phyloP scores from a whole-genome alignment of 2,329 filamentous ascomycete genomes.

The Sarocladiaceae sp. region DNA sequence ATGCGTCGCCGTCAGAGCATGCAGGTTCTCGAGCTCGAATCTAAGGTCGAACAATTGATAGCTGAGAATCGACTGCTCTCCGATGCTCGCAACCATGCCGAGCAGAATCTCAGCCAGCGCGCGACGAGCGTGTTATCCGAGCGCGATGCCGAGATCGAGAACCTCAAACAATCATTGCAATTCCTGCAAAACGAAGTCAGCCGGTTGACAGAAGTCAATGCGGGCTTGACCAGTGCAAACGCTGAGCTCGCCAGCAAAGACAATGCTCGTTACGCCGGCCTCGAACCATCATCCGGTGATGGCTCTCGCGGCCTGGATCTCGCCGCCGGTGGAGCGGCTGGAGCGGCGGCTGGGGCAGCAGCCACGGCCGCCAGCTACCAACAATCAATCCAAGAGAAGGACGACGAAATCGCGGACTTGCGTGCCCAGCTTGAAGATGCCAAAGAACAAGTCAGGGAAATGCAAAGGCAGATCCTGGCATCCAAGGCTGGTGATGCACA shows the following conservation, averaged over 20 bases:
- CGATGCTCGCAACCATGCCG: constrained; percentile 64
- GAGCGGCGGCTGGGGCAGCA: constrained; percentile 26
- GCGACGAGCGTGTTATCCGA: constrained; percentile 68
- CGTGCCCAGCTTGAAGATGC: constrained; percentile 72
- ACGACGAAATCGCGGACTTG: constrained; percentile 73
- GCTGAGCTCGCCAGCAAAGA: constrained; percentile 69
- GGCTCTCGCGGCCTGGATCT: constrained; percentile 61
- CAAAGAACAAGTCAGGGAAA: constrained; percentile 50
- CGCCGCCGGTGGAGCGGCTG: constrained; percentile 57
- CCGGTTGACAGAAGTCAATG: constrained; percentile 76
- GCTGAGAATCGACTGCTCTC: constrained; percentile 77
- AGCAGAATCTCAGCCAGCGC: constrained; percentile 58
- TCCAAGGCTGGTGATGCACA: constrained; percentile 57
- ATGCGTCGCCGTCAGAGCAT: constrained; percentile 97
- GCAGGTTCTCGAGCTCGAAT: constrained; percentile 90
- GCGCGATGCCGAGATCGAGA: constrained; percentile 80
- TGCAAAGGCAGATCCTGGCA: constrained; percentile 48
- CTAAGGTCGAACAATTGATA: constrained; percentile 73
- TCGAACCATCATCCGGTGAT: constrained; percentile 61
- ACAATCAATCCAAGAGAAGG: constrained; percentile 69
- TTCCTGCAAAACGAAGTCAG: constrained; percentile 77
- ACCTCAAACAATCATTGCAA: constrained; percentile 70
- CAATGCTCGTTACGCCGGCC: constrained; percentile 55
- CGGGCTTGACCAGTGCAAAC: constrained; percentile 71
- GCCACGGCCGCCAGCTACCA: constrained; percentile 31